Percentiles rank a stretch among this genome's conserved stretches.
Conservation (phyloP, 345 rosid species). For the Garcia nutans region DNA sequence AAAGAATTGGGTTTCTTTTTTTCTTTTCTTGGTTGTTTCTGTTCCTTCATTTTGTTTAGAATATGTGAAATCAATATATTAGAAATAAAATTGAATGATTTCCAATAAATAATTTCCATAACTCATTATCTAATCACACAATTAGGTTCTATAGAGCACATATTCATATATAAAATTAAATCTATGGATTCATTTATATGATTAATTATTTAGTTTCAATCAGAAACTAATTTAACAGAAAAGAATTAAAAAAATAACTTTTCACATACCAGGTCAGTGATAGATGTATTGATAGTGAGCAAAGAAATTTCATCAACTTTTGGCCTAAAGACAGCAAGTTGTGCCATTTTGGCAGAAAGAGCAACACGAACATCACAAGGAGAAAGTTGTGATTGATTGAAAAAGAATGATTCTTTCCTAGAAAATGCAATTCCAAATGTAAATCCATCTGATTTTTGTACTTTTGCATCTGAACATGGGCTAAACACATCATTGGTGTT, state of each 20-base stretch:
- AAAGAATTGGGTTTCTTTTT: too few species aligned
- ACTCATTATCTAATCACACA: too few species aligned
- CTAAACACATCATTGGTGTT: conserved; percentile 55
- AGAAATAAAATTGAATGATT: too few species aligned
- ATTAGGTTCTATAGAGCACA: too few species aligned
- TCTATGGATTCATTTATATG: too few species aligned
- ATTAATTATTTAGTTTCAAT: too few species aligned
- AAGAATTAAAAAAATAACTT: not conserved
- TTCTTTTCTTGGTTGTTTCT: too few species aligned
- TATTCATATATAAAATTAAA: too few species aligned
- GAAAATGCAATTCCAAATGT: conserved; percentile 74
- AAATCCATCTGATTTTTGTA: conserved; percentile 74
- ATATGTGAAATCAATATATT: too few species aligned
- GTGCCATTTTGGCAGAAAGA: conserved; percentile 44
- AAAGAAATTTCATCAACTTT: conserved; percentile 80
- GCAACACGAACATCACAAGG: conserved; percentile 81
- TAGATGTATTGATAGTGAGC: conserved; percentile 56
- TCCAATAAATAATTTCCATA: too few species aligned
- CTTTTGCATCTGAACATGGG: conserved; percentile 67
- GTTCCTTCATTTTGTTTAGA: too few species aligned
- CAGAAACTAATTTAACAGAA: not conserved
- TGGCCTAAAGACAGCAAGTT: conserved; percentile 75
- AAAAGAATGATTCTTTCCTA: conserved; percentile 56
- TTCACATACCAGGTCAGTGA: conserved; percentile 53
- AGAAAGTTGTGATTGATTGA: conserved; percentile 64